Evolutionary conservation across 768 basidiomycete genomes (phyloP).

Genomic region (Ramaria rubella): DNA sequence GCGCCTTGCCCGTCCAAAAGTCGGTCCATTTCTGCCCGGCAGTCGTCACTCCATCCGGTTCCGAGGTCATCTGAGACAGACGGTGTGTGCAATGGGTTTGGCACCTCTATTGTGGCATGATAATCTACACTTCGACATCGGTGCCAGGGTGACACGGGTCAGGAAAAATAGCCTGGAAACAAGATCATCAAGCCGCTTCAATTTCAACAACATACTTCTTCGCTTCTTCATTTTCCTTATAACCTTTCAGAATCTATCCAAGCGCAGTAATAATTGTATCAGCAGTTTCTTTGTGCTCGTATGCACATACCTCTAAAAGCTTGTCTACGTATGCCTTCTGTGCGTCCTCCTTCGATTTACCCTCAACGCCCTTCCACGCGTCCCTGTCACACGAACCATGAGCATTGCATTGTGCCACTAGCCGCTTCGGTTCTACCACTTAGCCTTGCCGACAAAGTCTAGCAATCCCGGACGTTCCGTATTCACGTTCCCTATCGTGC

Average conservation of each 20-base stretch:
- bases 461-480: slow-evolving; percentile 62
- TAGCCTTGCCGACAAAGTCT: slow-evolving; percentile 83
- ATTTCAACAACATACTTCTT: slow-evolving; percentile 55
- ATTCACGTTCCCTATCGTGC: slow-evolving; percentile 67
- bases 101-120: too few species aligned
- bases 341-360: slow-evolving; percentile 66
- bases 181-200: slow-evolving; percentile 37
- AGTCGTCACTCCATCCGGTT: too few species aligned
- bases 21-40: too few species aligned
- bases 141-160: too few species aligned
- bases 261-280: slow-evolving; percentile 16
- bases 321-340: slow-evolving; percentile 66
- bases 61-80: too few species aligned
- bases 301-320: slow-evolving; percentile 51
- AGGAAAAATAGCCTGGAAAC: too few species aligned
- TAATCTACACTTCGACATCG: too few species aligned
- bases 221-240: slow-evolving; percentile 44
- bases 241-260: slow-evolving; percentile 49
- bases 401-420: slow-evolving; percentile 1
- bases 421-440: slow-evolving; percentile 55
- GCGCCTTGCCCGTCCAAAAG: too few species aligned
- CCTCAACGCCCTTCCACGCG: slow-evolving; percentile 77
- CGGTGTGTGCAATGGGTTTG: too few species aligned
- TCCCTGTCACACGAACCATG: slow-evolving; percentile 45
- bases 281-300: slow-evolving; percentile 15